Conservation (phyloP, 352 stramenopile species). For the Globisporangium heterothallicum region DNA sequence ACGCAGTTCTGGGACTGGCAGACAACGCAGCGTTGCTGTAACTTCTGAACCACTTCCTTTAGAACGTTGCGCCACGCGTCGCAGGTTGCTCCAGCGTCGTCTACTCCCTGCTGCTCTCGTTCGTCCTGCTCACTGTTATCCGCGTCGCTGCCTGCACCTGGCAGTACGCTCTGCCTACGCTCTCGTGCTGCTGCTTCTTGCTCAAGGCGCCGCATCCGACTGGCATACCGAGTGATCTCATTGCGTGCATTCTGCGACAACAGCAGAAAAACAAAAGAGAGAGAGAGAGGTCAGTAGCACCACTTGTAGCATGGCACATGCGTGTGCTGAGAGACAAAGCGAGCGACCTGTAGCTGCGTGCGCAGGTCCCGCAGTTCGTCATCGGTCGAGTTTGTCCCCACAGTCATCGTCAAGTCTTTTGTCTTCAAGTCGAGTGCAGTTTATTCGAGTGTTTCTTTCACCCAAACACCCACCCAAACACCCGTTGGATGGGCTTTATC, state of each 20-base stretch:
- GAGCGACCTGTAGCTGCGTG: slow-evolving; percentile 5
- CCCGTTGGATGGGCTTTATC: no score
- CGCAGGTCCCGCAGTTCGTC: slow-evolving; percentile 8
- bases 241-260: slow-evolving; percentile 16
- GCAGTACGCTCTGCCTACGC: neutral
- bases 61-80: neutral
- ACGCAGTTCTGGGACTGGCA: neutral
- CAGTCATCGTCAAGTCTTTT: neutral
- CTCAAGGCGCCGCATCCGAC: slow-evolving; percentile 18
- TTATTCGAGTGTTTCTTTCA: neutral
- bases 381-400: neutral
- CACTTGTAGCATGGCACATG: neutral
- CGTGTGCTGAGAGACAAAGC: neutral
- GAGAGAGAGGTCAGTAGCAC: no score
- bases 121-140: neutral
- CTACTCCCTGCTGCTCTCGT: slow-evolving; percentile 10
- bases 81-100: slow-evolving; percentile 4
- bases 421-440: neutral
- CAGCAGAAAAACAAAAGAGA: neutral
- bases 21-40: neutral
- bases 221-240: slow-evolving; percentile 20
- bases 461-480: neutral
- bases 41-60: neutral
- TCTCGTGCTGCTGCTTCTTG: slow-evolving; percentile 16
- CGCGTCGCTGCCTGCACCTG: neutral